Evolutionary conservation across 2,329 filamentous ascomycete genomes (phyloP).

Genomic region (Penicillium fuscoglaucum): DNA sequence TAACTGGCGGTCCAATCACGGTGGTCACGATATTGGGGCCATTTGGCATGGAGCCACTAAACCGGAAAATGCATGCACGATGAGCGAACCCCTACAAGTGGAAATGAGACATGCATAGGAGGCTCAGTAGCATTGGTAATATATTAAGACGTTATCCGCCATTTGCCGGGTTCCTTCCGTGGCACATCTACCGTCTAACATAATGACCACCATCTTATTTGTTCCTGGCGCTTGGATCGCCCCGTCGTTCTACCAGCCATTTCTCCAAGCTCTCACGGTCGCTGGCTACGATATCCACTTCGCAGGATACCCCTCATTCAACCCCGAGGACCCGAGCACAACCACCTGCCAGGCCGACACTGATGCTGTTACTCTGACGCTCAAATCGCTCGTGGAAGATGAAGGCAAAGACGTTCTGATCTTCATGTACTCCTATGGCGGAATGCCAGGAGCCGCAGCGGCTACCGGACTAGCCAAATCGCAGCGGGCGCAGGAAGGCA

Average conservation of each 20-base stretch:
- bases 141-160: too few species aligned
- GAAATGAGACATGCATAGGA: not conserved
- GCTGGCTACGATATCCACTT: constrained; percentile 35
- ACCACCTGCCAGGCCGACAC: constrained; percentile 36
- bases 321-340: constrained; percentile 28
- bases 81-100: not conserved
- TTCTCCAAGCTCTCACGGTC: constrained; percentile 31
- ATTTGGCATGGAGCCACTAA: not conserved
- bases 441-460: not conserved
- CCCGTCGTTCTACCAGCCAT: constrained; percentile 33
- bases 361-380: constrained; percentile 24
- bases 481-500: constrained; percentile 11
- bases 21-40: too few species aligned
- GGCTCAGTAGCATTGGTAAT: not conserved
- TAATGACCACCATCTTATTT: constrained; percentile 36
- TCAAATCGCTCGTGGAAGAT: not conserved
- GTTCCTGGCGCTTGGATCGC: constrained; percentile 46
- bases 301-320: constrained; percentile 29
- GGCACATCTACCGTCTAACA: not conserved
- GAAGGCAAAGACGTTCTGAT: not conserved
- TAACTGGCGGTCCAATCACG: too few species aligned
- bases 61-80: not conserved
- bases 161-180: too few species aligned
- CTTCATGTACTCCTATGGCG: not conserved
- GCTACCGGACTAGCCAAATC: not conserved